These are phyloP conservation scores for Davidsoniella australis DNA, from an alignment of 2,329 filamentous ascomycete genomes.

Conservation along the genomic window DNA sequence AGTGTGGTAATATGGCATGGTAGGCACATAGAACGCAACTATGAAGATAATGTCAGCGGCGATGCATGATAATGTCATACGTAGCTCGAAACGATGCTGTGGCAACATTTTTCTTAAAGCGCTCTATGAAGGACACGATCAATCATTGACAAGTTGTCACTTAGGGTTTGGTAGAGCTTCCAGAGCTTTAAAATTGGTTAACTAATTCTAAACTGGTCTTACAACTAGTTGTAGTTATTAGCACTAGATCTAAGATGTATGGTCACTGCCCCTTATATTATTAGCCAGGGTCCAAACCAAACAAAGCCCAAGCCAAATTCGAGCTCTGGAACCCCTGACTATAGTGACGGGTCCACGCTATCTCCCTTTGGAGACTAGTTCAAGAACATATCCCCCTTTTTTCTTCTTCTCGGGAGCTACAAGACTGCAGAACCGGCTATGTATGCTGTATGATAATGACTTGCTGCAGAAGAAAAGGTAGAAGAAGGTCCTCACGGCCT, in stretches of 20 bases:
- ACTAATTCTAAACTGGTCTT: background rate
- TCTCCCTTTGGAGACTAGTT: slow-evolving; percentile 4
- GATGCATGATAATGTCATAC: background rate
- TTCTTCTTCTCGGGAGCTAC: background rate
- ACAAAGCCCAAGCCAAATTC: slow-evolving; percentile 4
- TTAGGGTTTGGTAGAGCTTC: background rate
- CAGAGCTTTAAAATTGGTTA: background rate
- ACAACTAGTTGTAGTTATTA: background rate
- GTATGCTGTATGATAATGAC: background rate
- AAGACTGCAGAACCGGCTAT: background rate
- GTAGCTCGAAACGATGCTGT: too few species aligned
- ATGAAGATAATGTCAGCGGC: background rate
- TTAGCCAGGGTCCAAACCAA: slow-evolving; percentile 6
- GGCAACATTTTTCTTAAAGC: too few species aligned
- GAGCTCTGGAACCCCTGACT: slow-evolving; percentile 4
- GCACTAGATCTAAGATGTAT: background rate
- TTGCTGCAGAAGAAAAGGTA: background rate
- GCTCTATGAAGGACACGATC: too few species aligned
- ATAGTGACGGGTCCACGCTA: slow-evolving; percentile 5
- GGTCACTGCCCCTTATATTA: slow-evolving; percentile 4
- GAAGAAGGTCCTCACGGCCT: background rate
- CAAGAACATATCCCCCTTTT: slow-evolving; percentile 5
- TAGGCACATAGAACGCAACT: background rate
- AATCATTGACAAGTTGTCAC: too few species aligned
- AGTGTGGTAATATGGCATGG: background rate